phyloP scores from a whole-genome alignment of 75 land plant genomes.

The Pinus albicaulis region DNA sequence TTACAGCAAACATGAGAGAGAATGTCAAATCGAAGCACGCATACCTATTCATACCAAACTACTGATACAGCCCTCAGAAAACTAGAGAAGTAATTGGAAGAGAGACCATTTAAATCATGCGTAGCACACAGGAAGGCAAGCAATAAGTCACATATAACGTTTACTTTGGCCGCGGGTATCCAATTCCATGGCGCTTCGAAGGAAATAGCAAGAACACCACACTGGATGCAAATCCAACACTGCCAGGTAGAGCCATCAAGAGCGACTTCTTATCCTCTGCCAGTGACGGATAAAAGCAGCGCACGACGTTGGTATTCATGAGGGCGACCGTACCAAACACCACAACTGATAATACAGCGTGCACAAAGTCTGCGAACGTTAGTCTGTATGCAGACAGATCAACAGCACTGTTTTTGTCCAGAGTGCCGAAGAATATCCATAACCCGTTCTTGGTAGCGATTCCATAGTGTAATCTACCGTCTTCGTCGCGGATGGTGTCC shows the following conservation, averaged over 20 bases:
- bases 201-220: slow-evolving; percentile 50
- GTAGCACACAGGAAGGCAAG: too few relatives aligned
- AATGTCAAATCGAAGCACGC: too few relatives aligned
- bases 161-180: slow-evolving; percentile 17
- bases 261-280: slow-evolving; percentile 38
- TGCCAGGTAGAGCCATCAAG: slow-evolving; percentile 54
- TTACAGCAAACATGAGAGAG: too few relatives aligned
- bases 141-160: too few relatives aligned
- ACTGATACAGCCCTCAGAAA: too few relatives aligned
- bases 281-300: slow-evolving; percentile 55
- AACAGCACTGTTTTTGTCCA: slow-evolving; percentile 10
- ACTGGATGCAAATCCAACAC: slow-evolving; percentile 52
- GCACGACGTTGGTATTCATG: slow-evolving; percentile 45
- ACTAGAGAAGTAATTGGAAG: too few relatives aligned
- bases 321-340: slow-evolving; percentile 55
- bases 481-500: slow-evolving; percentile 53
- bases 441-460: slow-evolving; percentile 60
- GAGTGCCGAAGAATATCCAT: slow-evolving; percentile 42
- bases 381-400: slow-evolving; percentile 36
- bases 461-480: slow-evolving; percentile 62
- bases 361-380: slow-evolving; percentile 52
- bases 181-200: slow-evolving; percentile 46
- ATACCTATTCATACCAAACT: too few relatives aligned
- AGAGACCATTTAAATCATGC: too few relatives aligned
- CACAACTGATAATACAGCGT: slow-evolving; percentile 52